Conservation (phyloP, 192 early-diverging fungal species). For the Endogone sp. region DNA sequence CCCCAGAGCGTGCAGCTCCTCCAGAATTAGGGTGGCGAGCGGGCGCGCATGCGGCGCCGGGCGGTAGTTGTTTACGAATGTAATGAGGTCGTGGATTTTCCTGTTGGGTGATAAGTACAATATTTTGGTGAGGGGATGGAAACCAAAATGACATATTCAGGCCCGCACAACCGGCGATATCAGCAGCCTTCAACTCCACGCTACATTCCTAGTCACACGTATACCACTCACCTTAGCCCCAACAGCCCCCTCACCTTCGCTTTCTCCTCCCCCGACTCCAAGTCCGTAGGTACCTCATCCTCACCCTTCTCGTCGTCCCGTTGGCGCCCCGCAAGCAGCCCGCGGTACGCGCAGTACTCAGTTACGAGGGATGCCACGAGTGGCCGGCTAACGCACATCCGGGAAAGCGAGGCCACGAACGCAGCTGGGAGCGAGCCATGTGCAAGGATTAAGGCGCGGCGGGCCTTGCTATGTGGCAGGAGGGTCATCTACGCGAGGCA, state of each 20-base stretch:
- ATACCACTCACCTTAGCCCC: background rate
- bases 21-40: background rate
- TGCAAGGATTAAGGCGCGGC: background rate
- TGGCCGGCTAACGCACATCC: background rate
- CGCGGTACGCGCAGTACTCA: background rate
- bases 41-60: background rate
- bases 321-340: background rate
- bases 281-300: background rate
- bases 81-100: background rate
- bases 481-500: background rate
- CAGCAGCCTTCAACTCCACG: background rate
- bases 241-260: background rate
- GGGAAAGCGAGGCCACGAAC: background rate
- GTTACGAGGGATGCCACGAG: background rate
- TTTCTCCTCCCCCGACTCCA: background rate
- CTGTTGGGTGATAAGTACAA: background rate
- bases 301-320: too few species aligned
- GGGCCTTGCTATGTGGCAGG: background rate
- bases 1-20: background rate
- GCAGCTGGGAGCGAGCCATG: background rate
- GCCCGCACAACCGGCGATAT: too few species aligned
- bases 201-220: background rate
- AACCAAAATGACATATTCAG: too few species aligned
- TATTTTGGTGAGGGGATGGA: too few species aligned
- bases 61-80: background rate